Evolutionary conservation across 1,284 basidiomycete species (phyloP).

Genomic region (Vanrija sp.): DNA sequence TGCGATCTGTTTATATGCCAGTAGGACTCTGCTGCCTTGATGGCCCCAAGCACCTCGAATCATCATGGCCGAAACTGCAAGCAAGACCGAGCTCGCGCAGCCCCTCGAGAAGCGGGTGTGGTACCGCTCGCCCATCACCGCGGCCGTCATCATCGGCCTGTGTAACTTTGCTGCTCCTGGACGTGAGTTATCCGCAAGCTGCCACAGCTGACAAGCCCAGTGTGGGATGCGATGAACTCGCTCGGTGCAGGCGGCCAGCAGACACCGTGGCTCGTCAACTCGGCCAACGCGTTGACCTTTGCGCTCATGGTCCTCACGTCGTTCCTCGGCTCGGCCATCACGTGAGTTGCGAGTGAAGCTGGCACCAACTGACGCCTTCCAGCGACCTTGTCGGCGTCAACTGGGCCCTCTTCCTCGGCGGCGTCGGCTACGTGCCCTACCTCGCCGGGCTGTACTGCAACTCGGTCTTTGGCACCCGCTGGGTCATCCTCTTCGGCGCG

Average conservation of each 20-base stretch:
- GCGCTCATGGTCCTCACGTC: constrained; percentile 25
- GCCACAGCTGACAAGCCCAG: background rate
- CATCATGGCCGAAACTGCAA: no score
- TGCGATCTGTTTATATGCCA: no score
- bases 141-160: constrained; percentile 14
- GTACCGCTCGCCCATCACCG: constrained; percentile 5
- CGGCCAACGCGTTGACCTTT: constrained; percentile 42
- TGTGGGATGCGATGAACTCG: constrained; percentile 43
- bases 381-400: constrained; percentile 6
- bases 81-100: no score
- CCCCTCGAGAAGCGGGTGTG: background rate
- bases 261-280: constrained; percentile 35
- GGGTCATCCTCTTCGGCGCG: constrained; percentile 33
- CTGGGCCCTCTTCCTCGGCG: constrained; percentile 7
- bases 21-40: no score
- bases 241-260: constrained; percentile 42
- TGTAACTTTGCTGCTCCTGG: constrained; percentile 21
- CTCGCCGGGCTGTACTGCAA: constrained; percentile 38
- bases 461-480: constrained; percentile 20
- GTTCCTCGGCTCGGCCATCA: constrained; percentile 1
- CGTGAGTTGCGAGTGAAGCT: no score
- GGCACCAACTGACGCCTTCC: no score
- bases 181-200: background rate
- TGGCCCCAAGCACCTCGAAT: no score
- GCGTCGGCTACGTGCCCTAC: constrained; percentile 33